Conservation (phyloP, 1,284 basidiomycete genomes). For the Microbotryum silenes-acaulis region DNA sequence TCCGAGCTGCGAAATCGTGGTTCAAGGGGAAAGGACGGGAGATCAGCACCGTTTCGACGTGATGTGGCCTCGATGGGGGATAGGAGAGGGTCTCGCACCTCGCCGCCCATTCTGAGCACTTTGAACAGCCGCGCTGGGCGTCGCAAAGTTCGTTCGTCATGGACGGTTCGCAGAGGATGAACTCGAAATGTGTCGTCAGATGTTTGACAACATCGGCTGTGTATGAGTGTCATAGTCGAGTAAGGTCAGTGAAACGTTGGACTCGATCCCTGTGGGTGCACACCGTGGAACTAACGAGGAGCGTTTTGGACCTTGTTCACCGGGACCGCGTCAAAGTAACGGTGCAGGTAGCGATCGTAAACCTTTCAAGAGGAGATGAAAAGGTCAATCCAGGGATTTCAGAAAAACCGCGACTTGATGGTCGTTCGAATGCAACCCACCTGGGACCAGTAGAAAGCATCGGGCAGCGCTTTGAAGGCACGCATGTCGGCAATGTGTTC, state of each 20-base stretch:
- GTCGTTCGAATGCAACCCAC: slow-evolving; percentile 8
- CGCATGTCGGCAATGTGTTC: slow-evolving; percentile 32
- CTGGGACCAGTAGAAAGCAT: slow-evolving; percentile 35
- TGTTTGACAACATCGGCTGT: slow-evolving; percentile 37
- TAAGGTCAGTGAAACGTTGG: too few relatives aligned
- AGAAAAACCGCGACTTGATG: too few relatives aligned
- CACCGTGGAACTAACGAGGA: slow-evolving; percentile 51
- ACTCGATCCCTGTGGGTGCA: neutral
- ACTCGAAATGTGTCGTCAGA: slow-evolving; percentile 79
- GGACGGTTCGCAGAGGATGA: slow-evolving; percentile 87
- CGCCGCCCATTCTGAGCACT: slow-evolving; percentile 80
- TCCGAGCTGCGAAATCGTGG: slow-evolving; percentile 55
- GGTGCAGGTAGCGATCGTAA: slow-evolving; percentile 88
- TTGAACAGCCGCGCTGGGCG: slow-evolving; percentile 70
- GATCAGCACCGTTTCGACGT: neutral
- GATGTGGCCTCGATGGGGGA: slow-evolving; percentile 8
- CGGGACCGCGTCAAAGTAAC: slow-evolving; percentile 92
- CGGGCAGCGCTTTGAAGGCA: slow-evolving; percentile 23
- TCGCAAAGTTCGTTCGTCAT: slow-evolving; percentile 86
- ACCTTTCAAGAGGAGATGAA: slow-evolving; percentile 15
- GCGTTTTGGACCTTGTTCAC: slow-evolving; percentile 75
- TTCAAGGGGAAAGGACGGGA: slow-evolving; percentile 9
- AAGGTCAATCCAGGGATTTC: too few relatives aligned
- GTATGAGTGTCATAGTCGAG: neutral
- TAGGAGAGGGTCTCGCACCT: slow-evolving; percentile 51